Evolutionary conservation across 2,329 filamentous ascomycete species (phyloP).

Genomic region (Colletotrichum lupini): DNA sequence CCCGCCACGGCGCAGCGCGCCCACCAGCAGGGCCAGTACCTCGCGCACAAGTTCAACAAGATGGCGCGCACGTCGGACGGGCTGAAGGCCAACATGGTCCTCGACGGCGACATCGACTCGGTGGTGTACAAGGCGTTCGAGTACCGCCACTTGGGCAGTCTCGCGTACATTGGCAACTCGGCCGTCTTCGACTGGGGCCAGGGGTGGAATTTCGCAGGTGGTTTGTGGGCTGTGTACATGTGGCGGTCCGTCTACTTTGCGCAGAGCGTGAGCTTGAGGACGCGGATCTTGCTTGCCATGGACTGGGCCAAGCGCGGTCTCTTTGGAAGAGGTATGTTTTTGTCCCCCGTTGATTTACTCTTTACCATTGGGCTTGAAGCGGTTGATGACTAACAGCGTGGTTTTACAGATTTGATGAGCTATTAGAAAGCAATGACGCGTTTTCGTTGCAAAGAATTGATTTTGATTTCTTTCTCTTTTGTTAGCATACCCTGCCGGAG

Average conservation of each 20-base stretch:
- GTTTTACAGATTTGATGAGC: conserved; percentile 47
- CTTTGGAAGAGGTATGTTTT: conserved; percentile 87
- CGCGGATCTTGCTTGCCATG: conserved; percentile 90
- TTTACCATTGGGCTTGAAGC: too few relatives aligned
- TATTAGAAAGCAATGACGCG: conserved; percentile 38
- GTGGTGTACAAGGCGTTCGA: conserved; percentile 95
- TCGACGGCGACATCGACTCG: conserved; percentile 91
- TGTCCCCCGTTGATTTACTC: neutral
- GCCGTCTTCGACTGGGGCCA: conserved; percentile 91
- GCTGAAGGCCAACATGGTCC: conserved; percentile 80
- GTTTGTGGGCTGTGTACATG: conserved; percentile 91
- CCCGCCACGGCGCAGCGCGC: conserved; percentile 96
- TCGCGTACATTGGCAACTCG: conserved; percentile 96
- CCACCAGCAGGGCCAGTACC: conserved; percentile 94
- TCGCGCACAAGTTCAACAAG: conserved; percentile 94
- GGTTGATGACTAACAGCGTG: conserved; percentile 13
- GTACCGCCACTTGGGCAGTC: conserved; percentile 89
- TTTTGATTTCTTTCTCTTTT: conserved; percentile 6
- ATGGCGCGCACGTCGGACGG: conserved; percentile 82
- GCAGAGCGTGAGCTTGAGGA: conserved; percentile 93
- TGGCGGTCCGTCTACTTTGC: conserved; percentile 98
- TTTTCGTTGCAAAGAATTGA: neutral
- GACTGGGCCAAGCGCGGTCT: conserved; percentile 98
- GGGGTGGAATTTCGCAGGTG: conserved; percentile 82
- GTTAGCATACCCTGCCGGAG: conserved; percentile 24